Evolutionary conservation across 75 land plant species (phyloP).

Genomic region (Gnetum montanum): DNA sequence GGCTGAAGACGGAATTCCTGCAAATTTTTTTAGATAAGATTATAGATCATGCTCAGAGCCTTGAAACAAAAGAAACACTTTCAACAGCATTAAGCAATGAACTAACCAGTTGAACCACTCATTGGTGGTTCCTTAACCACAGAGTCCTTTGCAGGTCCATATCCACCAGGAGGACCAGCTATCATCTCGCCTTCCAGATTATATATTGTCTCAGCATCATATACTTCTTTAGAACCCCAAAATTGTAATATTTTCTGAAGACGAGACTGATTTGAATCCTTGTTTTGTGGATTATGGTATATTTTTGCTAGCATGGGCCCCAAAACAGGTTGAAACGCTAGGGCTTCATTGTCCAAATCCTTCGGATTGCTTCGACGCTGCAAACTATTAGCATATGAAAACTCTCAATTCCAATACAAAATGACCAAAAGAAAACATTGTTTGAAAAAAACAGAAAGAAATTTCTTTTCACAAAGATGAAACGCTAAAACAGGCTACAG

Average conservation of each 20-base stretch:
- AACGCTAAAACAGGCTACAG: no score
- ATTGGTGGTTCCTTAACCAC: slow-evolving; percentile 5
- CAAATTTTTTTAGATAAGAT: neutral
- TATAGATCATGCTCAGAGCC: no score
- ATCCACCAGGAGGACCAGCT: slow-evolving; percentile 39
- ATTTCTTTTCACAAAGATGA: no score
- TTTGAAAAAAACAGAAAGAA: neutral
- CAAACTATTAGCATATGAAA: slow-evolving; percentile 36
- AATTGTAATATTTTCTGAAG: slow-evolving; percentile 85
- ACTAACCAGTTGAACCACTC: slow-evolving; percentile 16
- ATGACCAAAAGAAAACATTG: neutral
- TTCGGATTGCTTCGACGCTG: slow-evolving; percentile 56
- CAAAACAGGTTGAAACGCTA: slow-evolving; percentile 83
- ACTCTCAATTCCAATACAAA: neutral
- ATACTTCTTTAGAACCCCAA: slow-evolving; percentile 95
- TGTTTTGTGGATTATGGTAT: slow-evolving; percentile 74
- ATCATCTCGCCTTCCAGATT: slow-evolving; percentile 76
- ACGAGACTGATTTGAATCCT: slow-evolving; percentile 71
- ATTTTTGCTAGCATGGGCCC: slow-evolving; percentile 89
- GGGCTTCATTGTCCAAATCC: slow-evolving; percentile 90
- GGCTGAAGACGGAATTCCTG: slow-evolving; percentile 13
- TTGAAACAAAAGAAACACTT: neutral
- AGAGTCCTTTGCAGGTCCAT: slow-evolving; percentile 11
- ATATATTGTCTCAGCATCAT: slow-evolving; percentile 67
- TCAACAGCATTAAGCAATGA: neutral